Conservation (phyloP, 768 basidiomycete genomes). For the Amanita exitialis region DNA sequence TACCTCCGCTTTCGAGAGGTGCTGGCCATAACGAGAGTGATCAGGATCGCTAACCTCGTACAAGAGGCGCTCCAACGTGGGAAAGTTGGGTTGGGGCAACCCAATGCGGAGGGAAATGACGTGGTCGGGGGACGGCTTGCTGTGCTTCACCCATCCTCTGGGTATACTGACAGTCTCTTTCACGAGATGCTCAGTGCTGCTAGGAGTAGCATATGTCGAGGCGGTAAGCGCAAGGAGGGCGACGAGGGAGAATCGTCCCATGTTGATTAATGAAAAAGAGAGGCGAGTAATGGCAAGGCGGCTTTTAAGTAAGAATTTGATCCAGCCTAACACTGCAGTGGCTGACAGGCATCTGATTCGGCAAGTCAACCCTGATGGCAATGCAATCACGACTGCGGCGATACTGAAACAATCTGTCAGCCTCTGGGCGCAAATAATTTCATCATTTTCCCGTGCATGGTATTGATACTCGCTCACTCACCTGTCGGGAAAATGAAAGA, state of each 20-base stretch:
- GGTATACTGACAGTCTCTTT: constrained; percentile 29
- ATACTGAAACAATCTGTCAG: too few species aligned
- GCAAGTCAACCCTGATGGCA: too few species aligned
- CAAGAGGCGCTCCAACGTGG: constrained; percentile 37
- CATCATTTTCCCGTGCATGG: too few species aligned
- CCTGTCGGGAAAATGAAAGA: too few species aligned
- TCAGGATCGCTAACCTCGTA: constrained; percentile 47
- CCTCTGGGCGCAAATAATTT: too few species aligned
- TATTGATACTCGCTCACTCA: too few species aligned
- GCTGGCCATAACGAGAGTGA: constrained; percentile 39
- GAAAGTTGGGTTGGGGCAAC: constrained; percentile 40
- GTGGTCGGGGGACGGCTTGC: constrained; percentile 33
- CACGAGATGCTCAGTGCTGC: constrained; percentile 10
- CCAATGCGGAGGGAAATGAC: constrained; percentile 47
- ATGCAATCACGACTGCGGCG: too few species aligned
- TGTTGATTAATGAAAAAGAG: not conserved
- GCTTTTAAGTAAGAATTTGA: too few species aligned
- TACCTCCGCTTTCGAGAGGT: constrained; percentile 58
- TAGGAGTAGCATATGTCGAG: constrained; percentile 13
- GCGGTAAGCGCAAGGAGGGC: constrained; percentile 8
- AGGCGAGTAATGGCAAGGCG: not conserved
- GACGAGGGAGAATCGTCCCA: constrained; percentile 3
- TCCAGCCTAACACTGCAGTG: too few species aligned
- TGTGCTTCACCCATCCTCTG: constrained; percentile 37
- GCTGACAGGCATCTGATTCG: too few species aligned